Base-by-base conservation (phyloP, 2,329 filamentous ascomycete species). In the Teratosphaeria epicoccoides region DNA sequence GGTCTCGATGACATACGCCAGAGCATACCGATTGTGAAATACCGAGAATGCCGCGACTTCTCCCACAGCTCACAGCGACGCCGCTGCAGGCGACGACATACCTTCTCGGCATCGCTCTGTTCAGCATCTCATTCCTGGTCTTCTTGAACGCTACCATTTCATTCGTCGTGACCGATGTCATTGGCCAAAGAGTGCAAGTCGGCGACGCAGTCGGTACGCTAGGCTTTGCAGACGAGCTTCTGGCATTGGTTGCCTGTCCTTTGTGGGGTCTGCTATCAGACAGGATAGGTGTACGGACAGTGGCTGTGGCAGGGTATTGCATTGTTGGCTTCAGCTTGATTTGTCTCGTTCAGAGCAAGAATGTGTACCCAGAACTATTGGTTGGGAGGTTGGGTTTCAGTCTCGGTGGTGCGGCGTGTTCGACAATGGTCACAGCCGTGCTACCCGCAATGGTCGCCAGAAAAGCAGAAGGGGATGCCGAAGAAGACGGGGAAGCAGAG, bases 401-500 rank as follows among this genome's bases (percentile, higher is more conserved):
- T 59, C 61, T 96, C 17, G 93, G 93, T 23, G 93, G 87, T 20
- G 89, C 90, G n/a, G 93, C 91, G 22, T 76, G 73, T 29, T 69
- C 89, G 12, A 97, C 93, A 1, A 98, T 98, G 93, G 93, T 98
- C 20, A 97, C 93, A 7, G 93, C 93, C 3, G 88, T 95, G 45
- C 76, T 98, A 23, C 93, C 93, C 1, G 83, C 77, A 24, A 81
- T 85, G 70, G 80, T 80, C 10, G 62, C 62, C 12, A 55, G 60
- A 25, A 57, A 53, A 25, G 17, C 22, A 10, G 48, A 47, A 14
- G 20, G 4, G 4, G 7, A 17, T 17, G n/a, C 6, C 7, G 6
- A 23, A 10, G 47, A 54, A 9, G 55, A 58, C 26, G 46, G 52
- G 17, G 52, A 51, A 24, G 33, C 40, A 29, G n/a, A 49, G 25